Percentiles rank a stretch among this genome's conserved stretches.
Conservation (phyloP, 176 grass and related monocot genomes). For the Oryza glumipatula region DNA sequence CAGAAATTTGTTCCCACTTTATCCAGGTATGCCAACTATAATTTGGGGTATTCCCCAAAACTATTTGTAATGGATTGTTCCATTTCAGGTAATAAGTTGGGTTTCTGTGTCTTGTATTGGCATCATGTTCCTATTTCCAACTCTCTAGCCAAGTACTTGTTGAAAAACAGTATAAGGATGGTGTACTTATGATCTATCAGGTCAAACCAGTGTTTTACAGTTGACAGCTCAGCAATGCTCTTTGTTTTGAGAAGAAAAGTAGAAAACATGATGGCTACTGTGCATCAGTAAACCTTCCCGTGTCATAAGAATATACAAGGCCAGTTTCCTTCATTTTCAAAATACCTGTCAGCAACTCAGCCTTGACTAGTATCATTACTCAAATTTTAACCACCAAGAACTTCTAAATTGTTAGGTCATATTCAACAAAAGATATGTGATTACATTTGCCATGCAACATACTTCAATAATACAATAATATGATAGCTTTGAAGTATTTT, state of each 20-base stretch:
- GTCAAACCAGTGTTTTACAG: slow-evolving; percentile 9
- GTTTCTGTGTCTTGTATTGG: slow-evolving; percentile 20
- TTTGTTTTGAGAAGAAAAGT: slow-evolving; percentile 8
- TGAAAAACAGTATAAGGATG: slow-evolving; percentile 8
- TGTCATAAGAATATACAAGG: slow-evolving; percentile 23
- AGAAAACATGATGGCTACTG: slow-evolving; percentile 15
- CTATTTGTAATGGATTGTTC: slow-evolving; percentile 10
- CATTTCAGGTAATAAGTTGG: background rate
- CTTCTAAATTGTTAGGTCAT: too few species aligned
- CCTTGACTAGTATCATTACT: too few species aligned
- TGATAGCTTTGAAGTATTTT: too few species aligned
- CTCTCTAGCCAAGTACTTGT: background rate
- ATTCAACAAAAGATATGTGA: too few species aligned
- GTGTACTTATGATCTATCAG: slow-evolving; percentile 1
- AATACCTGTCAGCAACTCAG: too few species aligned
- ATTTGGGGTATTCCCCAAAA: slow-evolving; percentile 25
- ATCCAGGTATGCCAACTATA: background rate
- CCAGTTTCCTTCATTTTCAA: background rate
- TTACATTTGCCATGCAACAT: too few species aligned
- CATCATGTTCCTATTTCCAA: slow-evolving; percentile 12
- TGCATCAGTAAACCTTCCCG: slow-evolving; percentile 16
- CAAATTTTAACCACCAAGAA: too few species aligned
- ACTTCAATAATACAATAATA: too few species aligned
- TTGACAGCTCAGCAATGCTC: slow-evolving; percentile 15
- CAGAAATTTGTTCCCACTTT: slow-evolving; percentile 32